Conservation (phyloP, 1,284 basidiomycete genomes). For the Fistulinella cinereoalba region DNA sequence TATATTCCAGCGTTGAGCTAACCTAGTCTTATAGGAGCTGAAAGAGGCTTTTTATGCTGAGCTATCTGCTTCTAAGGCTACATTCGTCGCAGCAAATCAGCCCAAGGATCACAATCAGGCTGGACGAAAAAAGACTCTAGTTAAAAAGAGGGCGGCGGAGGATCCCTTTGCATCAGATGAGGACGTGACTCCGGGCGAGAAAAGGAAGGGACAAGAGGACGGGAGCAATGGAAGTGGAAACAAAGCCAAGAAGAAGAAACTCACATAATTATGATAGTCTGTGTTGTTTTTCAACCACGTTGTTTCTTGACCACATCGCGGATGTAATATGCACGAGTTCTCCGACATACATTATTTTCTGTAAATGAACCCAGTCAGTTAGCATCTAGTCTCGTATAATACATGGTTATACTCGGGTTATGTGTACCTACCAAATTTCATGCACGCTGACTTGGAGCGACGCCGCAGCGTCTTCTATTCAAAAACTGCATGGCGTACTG, state of each 20-base stretch:
- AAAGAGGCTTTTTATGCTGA: slow-evolving; percentile 57
- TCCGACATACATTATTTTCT: too few relatives aligned
- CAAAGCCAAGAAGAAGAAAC: slow-evolving; percentile 11
- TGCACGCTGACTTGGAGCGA: background rate
- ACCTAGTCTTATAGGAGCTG: slow-evolving; percentile 42
- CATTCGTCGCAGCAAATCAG: slow-evolving; percentile 16
- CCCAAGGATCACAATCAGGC: slow-evolving; percentile 22
- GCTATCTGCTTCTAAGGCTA: slow-evolving; percentile 31
- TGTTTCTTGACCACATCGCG: too few relatives aligned
- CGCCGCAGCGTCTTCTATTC: background rate
- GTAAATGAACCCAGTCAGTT: too few relatives aligned
- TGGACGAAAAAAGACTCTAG: slow-evolving; percentile 38
- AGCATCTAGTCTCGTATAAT: too few relatives aligned
- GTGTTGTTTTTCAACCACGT: background rate
- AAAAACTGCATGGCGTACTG: slow-evolving; percentile 17
- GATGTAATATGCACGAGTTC: too few relatives aligned
- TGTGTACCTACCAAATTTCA: too few relatives aligned
- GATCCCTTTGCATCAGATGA: slow-evolving; percentile 52
- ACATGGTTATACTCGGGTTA: too few relatives aligned
- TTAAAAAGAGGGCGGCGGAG: slow-evolving; percentile 41
- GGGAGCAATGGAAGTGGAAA: slow-evolving; percentile 14
- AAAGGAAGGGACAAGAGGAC: slow-evolving; percentile 4
- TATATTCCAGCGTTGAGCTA: background rate
- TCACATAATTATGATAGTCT: background rate
- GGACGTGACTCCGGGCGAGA: slow-evolving; percentile 26